These are phyloP conservation scores for Alternaria panax DNA, from an alignment of 2,329 filamentous ascomycete species.

Conservation along the genomic window DNA sequence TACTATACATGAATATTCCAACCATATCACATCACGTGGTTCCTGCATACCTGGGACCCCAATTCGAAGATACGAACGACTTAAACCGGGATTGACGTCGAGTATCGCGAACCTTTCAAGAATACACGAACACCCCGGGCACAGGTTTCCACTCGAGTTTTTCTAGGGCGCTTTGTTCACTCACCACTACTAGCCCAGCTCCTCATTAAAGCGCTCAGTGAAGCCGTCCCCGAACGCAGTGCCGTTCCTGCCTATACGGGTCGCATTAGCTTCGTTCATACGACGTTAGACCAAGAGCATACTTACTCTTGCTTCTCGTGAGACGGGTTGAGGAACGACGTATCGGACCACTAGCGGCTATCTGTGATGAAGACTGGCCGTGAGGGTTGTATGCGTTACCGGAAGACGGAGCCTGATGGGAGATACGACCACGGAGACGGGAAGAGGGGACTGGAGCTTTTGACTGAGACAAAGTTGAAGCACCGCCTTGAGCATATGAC, in stretches of 20 bases:
- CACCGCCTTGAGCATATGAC: neutral
- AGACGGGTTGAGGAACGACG: constrained; percentile 9
- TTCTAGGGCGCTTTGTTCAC: neutral
- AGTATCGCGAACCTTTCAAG: neutral
- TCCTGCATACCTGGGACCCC: neutral
- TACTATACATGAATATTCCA: neutral
- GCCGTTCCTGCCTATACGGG: constrained; percentile 8
- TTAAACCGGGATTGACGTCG: neutral
- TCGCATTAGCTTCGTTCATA: neutral
- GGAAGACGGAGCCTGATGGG: neutral
- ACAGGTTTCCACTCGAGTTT: neutral
- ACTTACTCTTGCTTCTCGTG: constrained; percentile 17
- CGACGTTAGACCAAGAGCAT: no score
- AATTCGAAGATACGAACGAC: neutral
- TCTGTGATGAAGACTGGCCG: neutral
- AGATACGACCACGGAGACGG: neutral
- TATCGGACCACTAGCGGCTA: neutral
- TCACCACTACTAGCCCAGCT: constrained; percentile 6
- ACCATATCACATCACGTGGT: neutral
- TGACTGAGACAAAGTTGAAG: neutral
- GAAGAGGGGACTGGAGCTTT: constrained; percentile 1
- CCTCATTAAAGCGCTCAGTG: constrained; percentile 15
- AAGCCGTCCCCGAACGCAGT: constrained; percentile 5
- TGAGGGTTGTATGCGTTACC: constrained; percentile 1
- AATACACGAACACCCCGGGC: neutral